Evolutionary conservation across 345 rosid genomes (phyloP), one percentile per base, ranked within the genome.

Genomic region (Leavenworthia alabamica): DNA sequence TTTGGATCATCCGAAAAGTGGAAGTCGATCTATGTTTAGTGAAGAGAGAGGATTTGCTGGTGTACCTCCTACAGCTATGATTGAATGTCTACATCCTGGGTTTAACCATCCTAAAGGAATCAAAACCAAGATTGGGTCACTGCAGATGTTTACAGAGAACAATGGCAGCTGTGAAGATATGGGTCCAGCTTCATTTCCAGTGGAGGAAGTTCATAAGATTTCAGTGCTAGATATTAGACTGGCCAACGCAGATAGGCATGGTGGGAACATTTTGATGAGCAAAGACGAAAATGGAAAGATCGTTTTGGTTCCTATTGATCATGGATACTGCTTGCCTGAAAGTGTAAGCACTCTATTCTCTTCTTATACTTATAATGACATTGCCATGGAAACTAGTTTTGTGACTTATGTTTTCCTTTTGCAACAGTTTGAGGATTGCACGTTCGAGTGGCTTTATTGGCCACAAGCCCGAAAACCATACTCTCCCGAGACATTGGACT

Each of bases 401-500:
- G 3, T 13, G 7, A 36, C 41, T n/a, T 36, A 19, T 66, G 35
- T 62, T 43, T 44, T 12, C 22, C 20, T 70, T 13, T 22, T 37
- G 23, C 35, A 73, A 68, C 81, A 90, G 97, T 90, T 87, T 64
- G 93, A 90, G 77, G 97, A n/a, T n/a, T n/a, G n/a, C n/a, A n/a
- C n/a, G n/a, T 87, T 87, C 27, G 97, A 90, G 20, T 90, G 97
- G 97, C 83, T 90, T 7, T 87, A 83, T 66, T 90, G 97, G 93
- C 92, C 97, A 12, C 95, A 87, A 79, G 82, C 95, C 64, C 75
- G 49, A 14, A 78, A 81, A 29, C 79, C 93, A 15, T 90, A 75
- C 79, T 85, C 90, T 3, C 57, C 50, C 0, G 82, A 80, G 22
- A 83, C 76, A 9, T 10, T 74, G 27, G 79, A 79, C 64, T 87